Conservation (phyloP, 306 rosid genomes). For the Crataegus laevigata region DNA sequence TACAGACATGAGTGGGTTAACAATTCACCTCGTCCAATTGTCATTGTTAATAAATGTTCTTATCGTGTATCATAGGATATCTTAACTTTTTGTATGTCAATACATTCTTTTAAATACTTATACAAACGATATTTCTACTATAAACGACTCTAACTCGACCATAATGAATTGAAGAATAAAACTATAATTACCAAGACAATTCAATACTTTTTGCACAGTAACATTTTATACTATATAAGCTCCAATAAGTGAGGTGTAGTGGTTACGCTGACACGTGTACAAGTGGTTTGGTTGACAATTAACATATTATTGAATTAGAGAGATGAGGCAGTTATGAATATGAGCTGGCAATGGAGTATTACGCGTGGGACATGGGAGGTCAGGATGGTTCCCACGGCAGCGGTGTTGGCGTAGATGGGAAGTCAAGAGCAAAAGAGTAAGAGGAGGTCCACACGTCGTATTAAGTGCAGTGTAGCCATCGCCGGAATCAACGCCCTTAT, state of each 20-base stretch:
- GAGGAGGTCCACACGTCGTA: background rate
- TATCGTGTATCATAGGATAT: too few species aligned
- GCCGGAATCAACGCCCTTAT: conserved; percentile 16
- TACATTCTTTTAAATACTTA: too few species aligned
- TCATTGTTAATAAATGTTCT: too few species aligned
- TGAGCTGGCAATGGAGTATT: background rate
- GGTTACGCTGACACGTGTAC: background rate
- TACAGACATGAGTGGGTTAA: too few species aligned
- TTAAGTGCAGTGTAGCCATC: background rate
- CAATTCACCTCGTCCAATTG: too few species aligned
- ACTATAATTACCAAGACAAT: too few species aligned
- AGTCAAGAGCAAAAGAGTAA: background rate
- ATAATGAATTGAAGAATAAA: too few species aligned
- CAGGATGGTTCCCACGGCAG: background rate
- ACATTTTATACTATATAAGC: background rate
- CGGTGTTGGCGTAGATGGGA: background rate
- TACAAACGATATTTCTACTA: too few species aligned
- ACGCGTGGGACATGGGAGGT: background rate
- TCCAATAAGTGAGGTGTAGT: background rate
- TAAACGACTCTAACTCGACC: too few species aligned
- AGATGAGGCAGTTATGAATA: background rate
- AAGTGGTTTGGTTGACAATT: background rate
- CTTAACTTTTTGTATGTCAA: too few species aligned
- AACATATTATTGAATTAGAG: background rate
- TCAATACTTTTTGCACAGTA: too few species aligned